phyloP scores from a whole-genome alignment of 2,329 filamentous ascomycete species.

The Daldinia sp. region DNA sequence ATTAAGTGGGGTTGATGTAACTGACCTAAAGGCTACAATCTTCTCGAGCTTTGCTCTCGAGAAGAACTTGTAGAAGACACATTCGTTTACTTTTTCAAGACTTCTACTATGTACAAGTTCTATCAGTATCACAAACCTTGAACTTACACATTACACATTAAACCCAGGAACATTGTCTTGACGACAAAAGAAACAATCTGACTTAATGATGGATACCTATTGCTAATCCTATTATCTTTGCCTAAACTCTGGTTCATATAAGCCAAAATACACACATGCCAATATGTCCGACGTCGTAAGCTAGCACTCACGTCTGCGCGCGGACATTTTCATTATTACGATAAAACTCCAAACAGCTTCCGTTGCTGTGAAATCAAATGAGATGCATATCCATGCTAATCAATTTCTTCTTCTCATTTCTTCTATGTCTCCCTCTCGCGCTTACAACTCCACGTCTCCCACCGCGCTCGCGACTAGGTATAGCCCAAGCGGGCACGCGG shows the following conservation, averaged over 20 bases:
- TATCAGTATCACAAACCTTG: not conserved
- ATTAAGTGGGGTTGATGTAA: too few species aligned
- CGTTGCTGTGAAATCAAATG: not conserved
- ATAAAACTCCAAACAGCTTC: not conserved
- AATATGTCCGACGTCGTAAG: not conserved
- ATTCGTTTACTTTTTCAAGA: too few species aligned
- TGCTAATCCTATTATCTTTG: constrained; percentile 20
- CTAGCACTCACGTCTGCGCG: not conserved
- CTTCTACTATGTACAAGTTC: too few species aligned
- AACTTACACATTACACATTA: too few species aligned
- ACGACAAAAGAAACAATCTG: constrained; percentile 27
- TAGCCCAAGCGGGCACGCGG: constrained; percentile 55
- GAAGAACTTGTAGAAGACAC: too few species aligned
- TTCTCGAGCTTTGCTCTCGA: too few species aligned
- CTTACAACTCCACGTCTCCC: constrained; percentile 15
- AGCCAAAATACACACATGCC: not conserved
- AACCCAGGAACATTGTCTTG: not conserved
- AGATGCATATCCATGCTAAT: constrained; percentile 4
- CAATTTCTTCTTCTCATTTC: constrained; percentile 1
- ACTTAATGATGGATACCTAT: constrained; percentile 21
- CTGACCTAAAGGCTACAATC: too few species aligned
- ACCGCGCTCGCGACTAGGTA: constrained; percentile 47
- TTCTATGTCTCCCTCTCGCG: not conserved
- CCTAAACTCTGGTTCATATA: not conserved
- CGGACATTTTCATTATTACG: not conserved